Evolutionary conservation across 495 filamentous ascomycete genomes (phyloP).

Genomic region (Chlorociboria aeruginascens): DNA sequence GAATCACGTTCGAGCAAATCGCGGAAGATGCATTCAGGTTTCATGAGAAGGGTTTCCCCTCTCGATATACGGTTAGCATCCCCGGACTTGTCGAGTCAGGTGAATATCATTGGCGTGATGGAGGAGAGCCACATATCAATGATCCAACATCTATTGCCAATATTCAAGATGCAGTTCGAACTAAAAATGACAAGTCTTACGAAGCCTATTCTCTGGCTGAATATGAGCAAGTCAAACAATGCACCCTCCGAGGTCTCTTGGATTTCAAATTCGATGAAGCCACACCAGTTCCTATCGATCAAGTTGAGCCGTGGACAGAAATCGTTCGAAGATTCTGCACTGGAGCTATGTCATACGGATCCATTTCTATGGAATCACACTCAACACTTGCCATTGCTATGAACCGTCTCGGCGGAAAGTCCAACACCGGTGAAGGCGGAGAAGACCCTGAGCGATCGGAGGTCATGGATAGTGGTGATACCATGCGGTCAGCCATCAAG

Average conservation of each 20-base stretch:
- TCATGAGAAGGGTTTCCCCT: constrained; percentile 91
- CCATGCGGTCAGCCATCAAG: constrained; percentile 98
- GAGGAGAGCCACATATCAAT: constrained; percentile 96
- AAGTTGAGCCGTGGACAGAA: constrained; percentile 98
- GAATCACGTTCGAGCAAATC: constrained; percentile 91
- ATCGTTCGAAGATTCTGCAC: constrained; percentile 97
- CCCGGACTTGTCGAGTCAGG: constrained; percentile 87
- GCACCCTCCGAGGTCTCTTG: constrained; percentile 89
- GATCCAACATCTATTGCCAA: constrained; percentile 93
- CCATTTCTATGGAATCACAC: constrained; percentile 98
- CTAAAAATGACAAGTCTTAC: constrained; percentile 99
- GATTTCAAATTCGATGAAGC: constrained; percentile 95
- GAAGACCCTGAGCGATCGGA: constrained; percentile 91
- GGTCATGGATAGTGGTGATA: constrained; percentile 83
- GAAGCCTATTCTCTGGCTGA: constrained; percentile 91
- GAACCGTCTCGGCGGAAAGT: constrained; percentile 96
- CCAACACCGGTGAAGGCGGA: constrained; percentile 97
- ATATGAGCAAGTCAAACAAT: constrained; percentile 97
- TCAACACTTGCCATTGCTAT: constrained; percentile 95
- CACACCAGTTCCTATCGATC: constrained; percentile 84
- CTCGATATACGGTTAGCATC: constrained; percentile 64
- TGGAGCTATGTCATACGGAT: constrained; percentile 99
- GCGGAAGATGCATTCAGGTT: constrained; percentile 94
- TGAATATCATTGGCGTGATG: constrained; percentile 99
- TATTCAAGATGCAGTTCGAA: constrained; percentile 94